Evolutionary conservation across 2,329 filamentous ascomycete species (phyloP).

Genomic region (Chalara sp.): DNA sequence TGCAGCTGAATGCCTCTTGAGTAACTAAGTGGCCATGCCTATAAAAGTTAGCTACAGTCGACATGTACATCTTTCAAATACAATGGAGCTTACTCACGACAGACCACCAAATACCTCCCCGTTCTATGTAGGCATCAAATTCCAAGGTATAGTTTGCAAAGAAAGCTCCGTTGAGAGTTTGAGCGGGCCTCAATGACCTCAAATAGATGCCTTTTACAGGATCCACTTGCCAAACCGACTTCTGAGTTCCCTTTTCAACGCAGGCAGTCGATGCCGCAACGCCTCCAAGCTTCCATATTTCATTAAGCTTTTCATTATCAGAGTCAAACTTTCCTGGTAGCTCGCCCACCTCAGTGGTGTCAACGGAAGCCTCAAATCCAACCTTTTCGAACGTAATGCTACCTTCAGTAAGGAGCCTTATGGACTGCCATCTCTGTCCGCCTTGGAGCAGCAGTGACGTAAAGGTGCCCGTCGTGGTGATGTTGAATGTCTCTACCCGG

Average conservation of each 20-base stretch:
- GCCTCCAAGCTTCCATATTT: slow-evolving; percentile 33
- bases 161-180: slow-evolving; percentile 17
- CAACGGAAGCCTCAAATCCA: slow-evolving; percentile 27
- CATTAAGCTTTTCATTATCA: slow-evolving; percentile 26
- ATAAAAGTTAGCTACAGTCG: too few relatives aligned
- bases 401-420: slow-evolving; percentile 29
- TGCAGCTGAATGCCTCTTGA: too few relatives aligned
- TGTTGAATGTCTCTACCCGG: slow-evolving; percentile 32
- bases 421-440: slow-evolving; percentile 33
- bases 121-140: slow-evolving; percentile 31
- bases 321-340: slow-evolving; percentile 26
- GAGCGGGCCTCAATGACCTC: slow-evolving; percentile 26
- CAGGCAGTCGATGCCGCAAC: slow-evolving; percentile 28
- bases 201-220: slow-evolving; percentile 29
- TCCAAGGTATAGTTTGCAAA: slow-evolving; percentile 31
- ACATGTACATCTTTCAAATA: too few relatives aligned
- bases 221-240: slow-evolving; percentile 29
- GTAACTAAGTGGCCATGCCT: too few relatives aligned
- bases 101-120: slow-evolving; percentile 33
- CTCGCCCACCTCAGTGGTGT: slow-evolving; percentile 14
- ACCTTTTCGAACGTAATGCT: slow-evolving; percentile 26
- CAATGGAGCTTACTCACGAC: slow-evolving; percentile 10
- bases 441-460: slow-evolving; percentile 33
- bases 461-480: slow-evolving; percentile 23
- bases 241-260: slow-evolving; percentile 30